Evolutionary conservation across 805 yeast species (phyloP), one percentile per base, ranked within the genome.

Genomic region (Candida michaelii): DNA sequence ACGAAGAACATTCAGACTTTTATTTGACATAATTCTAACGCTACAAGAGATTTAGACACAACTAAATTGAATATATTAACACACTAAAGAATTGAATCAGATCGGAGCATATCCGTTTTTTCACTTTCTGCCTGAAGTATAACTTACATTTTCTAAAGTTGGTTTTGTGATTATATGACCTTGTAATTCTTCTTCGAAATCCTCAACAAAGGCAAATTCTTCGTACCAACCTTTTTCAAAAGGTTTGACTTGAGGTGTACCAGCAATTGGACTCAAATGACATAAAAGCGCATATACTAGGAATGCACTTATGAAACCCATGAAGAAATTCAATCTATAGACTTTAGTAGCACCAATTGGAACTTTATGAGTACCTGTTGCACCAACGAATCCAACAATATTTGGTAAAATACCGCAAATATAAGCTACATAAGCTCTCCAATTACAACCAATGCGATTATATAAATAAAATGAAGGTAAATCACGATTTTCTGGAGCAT

Each of bases 341-440:
- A 89, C 78, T 44, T 78, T 71, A 45, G 79, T 77, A 9, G 96
- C 96, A 24, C 91, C 95, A 36, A 69, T 66, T 21, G 96, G 95
- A 12, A 88, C 95, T 6, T 36, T 43, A 46, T 71, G 74, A n/a
- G 81, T 76, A 30, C 83, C 86, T 17, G 86, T 80, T 8, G 89
- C 89, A 49, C 95, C 89, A 5, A 83, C 91, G 53, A 89, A 89
- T 1, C 97, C 97, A 15, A 85, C 85, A 56, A 89, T 82, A 55
- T 88, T 89, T 36, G 95, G 93, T 27, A 80, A 68, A 45, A 89
- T 82, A 42, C 96, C 96, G 51, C 82, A 73, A 50, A 89, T 60
- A 59, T 89, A 89, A 1, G 96, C 93, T 24, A 73, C 79, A 51
- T 78, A 81, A 1, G 91, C 96, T 60, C 95, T 74, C 93, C 95